Evolutionary conservation across 768 basidiomycete genomes (phyloP).

Genomic region (Omphalotus guepiniiformis): DNA sequence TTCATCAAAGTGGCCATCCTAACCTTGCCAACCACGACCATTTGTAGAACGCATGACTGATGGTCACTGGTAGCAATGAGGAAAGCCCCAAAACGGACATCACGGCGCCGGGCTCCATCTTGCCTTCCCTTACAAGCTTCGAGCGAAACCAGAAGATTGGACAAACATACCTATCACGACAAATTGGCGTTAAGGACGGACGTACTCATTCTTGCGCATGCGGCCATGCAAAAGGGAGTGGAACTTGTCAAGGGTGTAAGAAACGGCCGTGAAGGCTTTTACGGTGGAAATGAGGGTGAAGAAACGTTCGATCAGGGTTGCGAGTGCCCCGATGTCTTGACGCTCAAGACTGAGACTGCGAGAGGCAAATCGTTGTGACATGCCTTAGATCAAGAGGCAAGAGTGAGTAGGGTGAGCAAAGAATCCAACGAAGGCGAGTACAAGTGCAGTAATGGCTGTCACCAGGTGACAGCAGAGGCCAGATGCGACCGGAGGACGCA

Average conservation of each 20-base stretch:
- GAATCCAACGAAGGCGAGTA: slow-evolving; percentile 77
- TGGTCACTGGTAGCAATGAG: slow-evolving; percentile 85
- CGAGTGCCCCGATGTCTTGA: slow-evolving; percentile 62
- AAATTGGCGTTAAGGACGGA: slow-evolving; percentile 63
- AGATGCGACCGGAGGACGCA: slow-evolving; percentile 74
- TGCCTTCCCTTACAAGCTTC: slow-evolving; percentile 79
- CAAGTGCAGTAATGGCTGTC: slow-evolving; percentile 72
- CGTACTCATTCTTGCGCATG: slow-evolving; percentile 44
- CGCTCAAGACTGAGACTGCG: slow-evolving; percentile 71
- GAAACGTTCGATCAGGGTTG: slow-evolving; percentile 77
- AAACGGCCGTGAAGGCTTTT: slow-evolving; percentile 73
- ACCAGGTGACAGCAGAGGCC: slow-evolving; percentile 80
- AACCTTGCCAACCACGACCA: slow-evolving; percentile 75
- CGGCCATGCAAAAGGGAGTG: slow-evolving; percentile 41
- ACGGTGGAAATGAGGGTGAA: slow-evolving; percentile 79
- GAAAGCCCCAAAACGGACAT: slow-evolving; percentile 99
- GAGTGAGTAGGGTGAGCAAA: slow-evolving; percentile 86
- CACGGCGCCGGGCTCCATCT: slow-evolving; percentile 66
- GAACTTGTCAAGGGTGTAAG: slow-evolving; percentile 38
- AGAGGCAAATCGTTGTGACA: slow-evolving; percentile 66
- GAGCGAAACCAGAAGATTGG: slow-evolving; percentile 96
- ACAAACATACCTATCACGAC: slow-evolving; percentile 91
- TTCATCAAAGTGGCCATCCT: slow-evolving; percentile 67
- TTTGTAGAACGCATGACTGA: slow-evolving; percentile 81
- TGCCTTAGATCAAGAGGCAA: slow-evolving; percentile 75